A percentile compares a stretch with the other conserved stretches of the same genome.
Evolutionary conservation across 805 yeast genomes (phyloP).

Genomic region (Yamadazyma olivae): DNA sequence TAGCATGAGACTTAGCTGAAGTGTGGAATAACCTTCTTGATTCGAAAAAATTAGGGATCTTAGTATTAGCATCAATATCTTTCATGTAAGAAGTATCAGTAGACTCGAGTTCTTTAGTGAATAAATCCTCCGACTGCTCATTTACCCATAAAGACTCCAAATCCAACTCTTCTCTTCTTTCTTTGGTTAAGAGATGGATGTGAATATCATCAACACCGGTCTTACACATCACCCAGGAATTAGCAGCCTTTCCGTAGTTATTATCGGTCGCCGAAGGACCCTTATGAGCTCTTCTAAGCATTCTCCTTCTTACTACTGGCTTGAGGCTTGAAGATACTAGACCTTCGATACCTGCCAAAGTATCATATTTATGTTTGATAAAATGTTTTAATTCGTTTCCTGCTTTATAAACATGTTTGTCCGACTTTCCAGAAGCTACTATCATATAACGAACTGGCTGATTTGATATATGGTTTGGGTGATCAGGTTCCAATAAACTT

Average conservation of each 20-base stretch:
- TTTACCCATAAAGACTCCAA: slow-evolving; percentile 65
- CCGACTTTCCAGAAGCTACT: slow-evolving; percentile 72
- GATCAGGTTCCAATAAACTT: slow-evolving; percentile 32
- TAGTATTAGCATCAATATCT: not conserved
- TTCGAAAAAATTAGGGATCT: slow-evolving; percentile 10
- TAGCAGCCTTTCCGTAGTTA: slow-evolving; percentile 55
- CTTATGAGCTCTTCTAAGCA: slow-evolving; percentile 52
- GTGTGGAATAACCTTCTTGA: slow-evolving; percentile 20
- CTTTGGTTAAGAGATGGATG: slow-evolving; percentile 71
- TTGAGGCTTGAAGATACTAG: slow-evolving; percentile 54
- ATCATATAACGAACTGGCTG: slow-evolving; percentile 39
- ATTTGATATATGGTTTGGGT: slow-evolving; percentile 24
- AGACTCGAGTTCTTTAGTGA: slow-evolving; percentile 1
- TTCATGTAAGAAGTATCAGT: not conserved
- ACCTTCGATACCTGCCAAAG: slow-evolving; percentile 65
- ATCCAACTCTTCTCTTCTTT: slow-evolving; percentile 64
- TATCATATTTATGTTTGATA: slow-evolving; percentile 46
- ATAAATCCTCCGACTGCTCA: slow-evolving; percentile 1
- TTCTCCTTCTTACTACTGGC: slow-evolving; percentile 34
- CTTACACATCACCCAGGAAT: slow-evolving; percentile 84
- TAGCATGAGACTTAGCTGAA: not conserved
- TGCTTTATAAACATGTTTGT: slow-evolving; percentile 72
- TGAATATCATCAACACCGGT: slow-evolving; percentile 50
- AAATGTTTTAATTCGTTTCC: slow-evolving; percentile 53
- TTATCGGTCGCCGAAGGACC: slow-evolving; percentile 50